These are phyloP conservation scores for Stygiomarasmius scandens DNA, from an alignment of 1,284 basidiomycete genomes.

Conservation along the genomic window DNA sequence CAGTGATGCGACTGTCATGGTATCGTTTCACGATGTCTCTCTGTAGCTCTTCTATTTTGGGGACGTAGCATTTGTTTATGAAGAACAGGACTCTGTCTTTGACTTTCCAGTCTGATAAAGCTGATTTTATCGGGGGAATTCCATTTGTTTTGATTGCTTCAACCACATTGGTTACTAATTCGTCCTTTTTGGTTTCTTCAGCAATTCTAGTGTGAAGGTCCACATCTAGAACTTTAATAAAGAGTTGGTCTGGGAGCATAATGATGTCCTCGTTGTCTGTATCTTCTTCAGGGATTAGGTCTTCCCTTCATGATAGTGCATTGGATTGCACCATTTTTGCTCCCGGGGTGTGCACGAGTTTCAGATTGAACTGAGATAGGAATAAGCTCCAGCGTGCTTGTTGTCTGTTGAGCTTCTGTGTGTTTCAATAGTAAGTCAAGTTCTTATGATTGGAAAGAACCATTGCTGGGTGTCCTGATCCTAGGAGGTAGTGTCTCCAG, in stretches of 20 bases:
- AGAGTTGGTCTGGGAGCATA: no score
- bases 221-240: constrained; percentile 12
- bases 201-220: constrained; percentile 7
- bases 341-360: constrained; percentile 18
- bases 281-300: constrained; percentile 20
- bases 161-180: not conserved
- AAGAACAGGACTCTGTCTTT: not conserved
- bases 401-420: constrained; percentile 31
- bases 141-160: no score
- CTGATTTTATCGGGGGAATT: no score
- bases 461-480: constrained; percentile 10
- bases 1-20: no score
- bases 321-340: constrained; percentile 14
- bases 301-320: constrained; percentile 20
- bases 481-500: constrained; percentile 30
- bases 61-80: not conserved
- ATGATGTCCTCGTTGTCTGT: no score
- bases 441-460: constrained; percentile 36
- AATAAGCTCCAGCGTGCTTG: constrained; percentile 39
- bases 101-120: no score
- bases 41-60: not conserved
- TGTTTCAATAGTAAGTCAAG: constrained; percentile 24
- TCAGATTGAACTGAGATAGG: constrained; percentile 32
- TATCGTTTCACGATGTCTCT: not conserved
- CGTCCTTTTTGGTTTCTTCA: not conserved